These are phyloP conservation scores for Physcia stellaris DNA, from an alignment of 495 filamentous ascomycete genomes.

Conservation along the genomic window DNA sequence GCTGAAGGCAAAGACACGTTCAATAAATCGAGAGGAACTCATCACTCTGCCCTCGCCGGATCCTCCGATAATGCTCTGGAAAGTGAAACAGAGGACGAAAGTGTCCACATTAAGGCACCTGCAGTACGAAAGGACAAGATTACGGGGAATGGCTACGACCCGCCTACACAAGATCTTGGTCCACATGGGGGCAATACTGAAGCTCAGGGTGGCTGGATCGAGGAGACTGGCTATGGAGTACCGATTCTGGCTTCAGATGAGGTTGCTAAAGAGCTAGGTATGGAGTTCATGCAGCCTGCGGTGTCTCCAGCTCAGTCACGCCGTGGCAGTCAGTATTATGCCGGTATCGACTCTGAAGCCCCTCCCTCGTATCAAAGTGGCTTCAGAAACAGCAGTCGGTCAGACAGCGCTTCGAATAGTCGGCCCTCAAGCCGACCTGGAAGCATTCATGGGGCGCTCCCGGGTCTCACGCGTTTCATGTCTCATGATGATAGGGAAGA, in stretches of 20 bases:
- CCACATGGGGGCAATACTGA: slow-evolving; percentile 31
- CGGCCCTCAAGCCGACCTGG: slow-evolving; percentile 59
- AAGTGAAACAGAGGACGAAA: slow-evolving; percentile 37
- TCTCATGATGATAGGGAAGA: slow-evolving; percentile 39
- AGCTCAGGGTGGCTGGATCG: slow-evolving; percentile 31
- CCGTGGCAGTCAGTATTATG: slow-evolving; percentile 44
- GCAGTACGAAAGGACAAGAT: slow-evolving; percentile 46
- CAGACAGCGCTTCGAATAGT: slow-evolving; percentile 43
- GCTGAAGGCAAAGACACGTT: slow-evolving; percentile 15
- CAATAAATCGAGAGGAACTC: slow-evolving; percentile 8
- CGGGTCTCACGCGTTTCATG: slow-evolving; percentile 32
- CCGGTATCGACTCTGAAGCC: slow-evolving; percentile 24
- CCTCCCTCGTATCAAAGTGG: slow-evolving; percentile 11
- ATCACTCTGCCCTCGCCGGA: slow-evolving; percentile 11
- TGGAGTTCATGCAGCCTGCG: slow-evolving; percentile 54
- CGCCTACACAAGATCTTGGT: slow-evolving; percentile 29
- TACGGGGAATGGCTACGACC: slow-evolving; percentile 38
- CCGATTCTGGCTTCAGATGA: slow-evolving; percentile 91
- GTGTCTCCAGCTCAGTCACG: slow-evolving; percentile 54
- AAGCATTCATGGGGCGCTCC: slow-evolving; percentile 41
- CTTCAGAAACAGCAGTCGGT: slow-evolving; percentile 23
- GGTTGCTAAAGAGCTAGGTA: slow-evolving; percentile 59
- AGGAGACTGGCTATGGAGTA: slow-evolving; percentile 42
- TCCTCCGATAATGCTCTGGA: slow-evolving; percentile 23
- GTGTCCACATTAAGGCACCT: slow-evolving; percentile 70